Evolutionary conservation across 176 grass and related monocot species (phyloP).

Genomic region (Oryza punctata): DNA sequence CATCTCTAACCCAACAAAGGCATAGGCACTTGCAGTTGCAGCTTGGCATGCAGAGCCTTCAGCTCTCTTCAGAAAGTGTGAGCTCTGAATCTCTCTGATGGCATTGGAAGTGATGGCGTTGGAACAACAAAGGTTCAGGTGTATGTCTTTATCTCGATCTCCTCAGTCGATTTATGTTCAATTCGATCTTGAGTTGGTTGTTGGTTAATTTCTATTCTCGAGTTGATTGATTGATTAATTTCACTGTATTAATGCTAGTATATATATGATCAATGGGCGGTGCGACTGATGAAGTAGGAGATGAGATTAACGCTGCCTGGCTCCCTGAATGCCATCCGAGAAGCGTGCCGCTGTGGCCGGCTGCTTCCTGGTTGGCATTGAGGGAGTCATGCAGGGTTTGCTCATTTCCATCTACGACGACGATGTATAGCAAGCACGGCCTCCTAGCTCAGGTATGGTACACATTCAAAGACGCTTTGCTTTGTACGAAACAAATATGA

Average conservation of each 20-base stretch:
- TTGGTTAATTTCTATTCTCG: neutral
- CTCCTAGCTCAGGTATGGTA: neutral
- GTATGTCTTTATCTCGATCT: neutral
- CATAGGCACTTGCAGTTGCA: neutral
- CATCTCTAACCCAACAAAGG: neutral
- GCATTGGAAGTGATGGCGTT: neutral
- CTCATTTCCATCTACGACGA: neutral
- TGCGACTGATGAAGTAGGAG: neutral
- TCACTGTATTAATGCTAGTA: neutral
- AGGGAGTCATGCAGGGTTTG: conserved; percentile 71
- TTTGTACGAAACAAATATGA: too few relatives aligned
- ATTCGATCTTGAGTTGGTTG: neutral
- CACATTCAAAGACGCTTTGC: neutral
- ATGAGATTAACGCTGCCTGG: conserved; percentile 43
- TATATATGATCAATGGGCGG: neutral
- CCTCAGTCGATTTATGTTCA: neutral
- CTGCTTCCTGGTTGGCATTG: conserved; percentile 69
- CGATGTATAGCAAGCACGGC: neutral
- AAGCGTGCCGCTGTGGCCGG: conserved; percentile 46
- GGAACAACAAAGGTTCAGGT: neutral
- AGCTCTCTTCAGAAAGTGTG: neutral
- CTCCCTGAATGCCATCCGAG: conserved; percentile 95
- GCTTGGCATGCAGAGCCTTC: neutral
- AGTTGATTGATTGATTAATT: too few relatives aligned
- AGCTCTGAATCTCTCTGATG: neutral